Percentiles rank a stretch among this genome's conserved stretches.
Evolutionary conservation across 164 flowering plant species (phyloP).

Genomic region (Echeveria elegans): DNA sequence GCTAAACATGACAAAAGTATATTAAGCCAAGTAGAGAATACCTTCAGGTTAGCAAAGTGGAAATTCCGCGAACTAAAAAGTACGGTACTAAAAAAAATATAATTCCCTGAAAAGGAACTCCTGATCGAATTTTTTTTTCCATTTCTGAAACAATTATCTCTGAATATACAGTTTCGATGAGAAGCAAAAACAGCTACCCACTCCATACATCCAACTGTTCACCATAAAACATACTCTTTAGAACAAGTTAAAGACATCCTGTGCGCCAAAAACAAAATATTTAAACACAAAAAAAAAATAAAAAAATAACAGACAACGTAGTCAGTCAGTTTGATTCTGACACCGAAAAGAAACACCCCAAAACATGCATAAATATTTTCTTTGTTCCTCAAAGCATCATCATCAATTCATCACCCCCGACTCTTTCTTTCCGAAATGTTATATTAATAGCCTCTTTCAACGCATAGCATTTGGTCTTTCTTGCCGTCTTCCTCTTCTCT

Average conservation of each 20-base stretch:
- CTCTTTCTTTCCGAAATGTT: too few relatives aligned
- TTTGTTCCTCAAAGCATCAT: background rate
- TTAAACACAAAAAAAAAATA: background rate
- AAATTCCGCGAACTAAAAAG: too few relatives aligned
- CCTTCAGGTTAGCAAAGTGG: too few relatives aligned
- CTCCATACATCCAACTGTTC: constrained; percentile 1
- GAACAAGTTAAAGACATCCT: background rate
- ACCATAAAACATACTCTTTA: background rate
- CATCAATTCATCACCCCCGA: too few relatives aligned
- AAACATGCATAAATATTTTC: background rate
- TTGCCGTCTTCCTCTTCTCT: background rate
- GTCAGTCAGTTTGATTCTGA: background rate
- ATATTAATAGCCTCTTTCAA: background rate
- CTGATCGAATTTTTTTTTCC: too few relatives aligned
- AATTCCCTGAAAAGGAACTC: too few relatives aligned
- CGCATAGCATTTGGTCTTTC: background rate
- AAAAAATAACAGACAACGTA: background rate
- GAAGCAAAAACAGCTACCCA: too few relatives aligned
- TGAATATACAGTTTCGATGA: too few relatives aligned
- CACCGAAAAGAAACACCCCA: background rate
- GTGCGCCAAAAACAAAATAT: background rate
- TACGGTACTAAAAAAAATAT: too few relatives aligned
- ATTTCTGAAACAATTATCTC: too few relatives aligned
- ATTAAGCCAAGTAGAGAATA: too few relatives aligned
- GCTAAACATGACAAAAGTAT: too few relatives aligned